These are phyloP conservation scores for Alopecurus myosuroides DNA, from an alignment of 176 grass and related monocot species.

Conservation along the genomic window DNA sequence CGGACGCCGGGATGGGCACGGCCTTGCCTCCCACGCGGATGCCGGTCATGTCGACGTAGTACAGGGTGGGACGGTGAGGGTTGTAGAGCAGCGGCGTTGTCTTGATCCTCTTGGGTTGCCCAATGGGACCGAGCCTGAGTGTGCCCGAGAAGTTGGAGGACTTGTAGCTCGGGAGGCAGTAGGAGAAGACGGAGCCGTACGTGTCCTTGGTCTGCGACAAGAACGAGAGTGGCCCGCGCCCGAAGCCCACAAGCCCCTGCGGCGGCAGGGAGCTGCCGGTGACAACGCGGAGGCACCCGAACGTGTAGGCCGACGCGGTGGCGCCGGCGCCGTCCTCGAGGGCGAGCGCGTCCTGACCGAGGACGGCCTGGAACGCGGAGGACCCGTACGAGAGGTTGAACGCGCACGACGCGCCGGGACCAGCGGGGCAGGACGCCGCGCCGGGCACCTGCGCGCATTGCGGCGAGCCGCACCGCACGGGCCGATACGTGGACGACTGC, in stretches of 20 bases:
- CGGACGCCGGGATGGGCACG: constrained; percentile 35
- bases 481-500: constrained; percentile 43
- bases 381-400: constrained; percentile 58
- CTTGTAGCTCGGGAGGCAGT: constrained; percentile 81
- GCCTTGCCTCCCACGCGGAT: constrained; percentile 52
- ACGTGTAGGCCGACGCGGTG: constrained; percentile 34
- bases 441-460: constrained; percentile 55
- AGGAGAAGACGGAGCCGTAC: constrained; percentile 66
- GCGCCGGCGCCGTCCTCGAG: constrained; percentile 18
- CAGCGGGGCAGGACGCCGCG: constrained; percentile 33
- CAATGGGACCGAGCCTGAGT: constrained; percentile 50
- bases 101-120: constrained; percentile 60
- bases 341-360: constrained; percentile 52
- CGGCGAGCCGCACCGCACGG: constrained; percentile 40
- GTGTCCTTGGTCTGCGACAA: constrained; percentile 54
- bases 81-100: constrained; percentile 63
- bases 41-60: constrained; percentile 70
- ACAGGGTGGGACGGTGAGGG: constrained; percentile 64
- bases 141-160: constrained; percentile 75
- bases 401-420: constrained; percentile 33
- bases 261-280: constrained; percentile 41
- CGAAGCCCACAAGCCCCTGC: constrained; percentile 75
- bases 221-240: constrained; percentile 71
- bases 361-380: constrained; percentile 55
- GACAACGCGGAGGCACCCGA: constrained; percentile 65